Evolutionary conservation across 2,329 filamentous ascomycete species (phyloP).

Genomic region (Cercospora brassicicola): DNA sequence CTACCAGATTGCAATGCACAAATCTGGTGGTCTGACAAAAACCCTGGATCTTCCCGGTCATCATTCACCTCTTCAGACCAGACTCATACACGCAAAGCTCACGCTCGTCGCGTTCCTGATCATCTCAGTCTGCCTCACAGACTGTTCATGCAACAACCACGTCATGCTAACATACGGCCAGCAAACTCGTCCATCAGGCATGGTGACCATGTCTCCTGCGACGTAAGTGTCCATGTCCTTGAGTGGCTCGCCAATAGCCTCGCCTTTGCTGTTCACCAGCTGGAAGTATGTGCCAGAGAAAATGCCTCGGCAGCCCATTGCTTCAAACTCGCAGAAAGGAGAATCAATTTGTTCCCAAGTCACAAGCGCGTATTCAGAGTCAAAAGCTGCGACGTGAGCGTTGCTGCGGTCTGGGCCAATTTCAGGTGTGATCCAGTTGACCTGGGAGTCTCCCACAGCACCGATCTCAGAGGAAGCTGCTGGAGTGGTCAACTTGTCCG

Average conservation of each 20-base stretch:
- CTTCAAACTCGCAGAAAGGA: constrained; percentile 57
- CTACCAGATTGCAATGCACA: not conserved
- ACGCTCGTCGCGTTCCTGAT: constrained; percentile 45
- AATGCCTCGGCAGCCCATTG: constrained; percentile 60
- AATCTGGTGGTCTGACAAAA: not conserved
- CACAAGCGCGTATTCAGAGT: constrained; percentile 54
- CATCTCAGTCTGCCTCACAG: constrained; percentile 28
- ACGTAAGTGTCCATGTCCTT: constrained; percentile 57
- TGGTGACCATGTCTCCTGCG: constrained; percentile 63
- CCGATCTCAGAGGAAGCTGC: constrained; percentile 58
- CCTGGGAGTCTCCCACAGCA: constrained; percentile 56
- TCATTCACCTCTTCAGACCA: constrained; percentile 13
- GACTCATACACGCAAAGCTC: constrained; percentile 55
- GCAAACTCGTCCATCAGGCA: constrained; percentile 60
- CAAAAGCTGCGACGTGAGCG: constrained; percentile 59
- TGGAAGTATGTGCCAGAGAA: constrained; percentile 63
- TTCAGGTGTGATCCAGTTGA: constrained; percentile 59
- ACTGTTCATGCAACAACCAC: constrained; percentile 48
- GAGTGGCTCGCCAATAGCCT: constrained; percentile 54
- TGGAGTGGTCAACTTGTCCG: constrained; percentile 58
- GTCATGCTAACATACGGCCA: constrained; percentile 62
- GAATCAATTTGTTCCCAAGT: constrained; percentile 62
- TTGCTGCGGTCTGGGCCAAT: constrained; percentile 56
- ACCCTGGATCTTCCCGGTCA: not conserved
- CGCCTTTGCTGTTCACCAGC: constrained; percentile 54